phyloP scores from a whole-genome alignment of 257 asterid genomes.

The Solanum arcanum region DNA sequence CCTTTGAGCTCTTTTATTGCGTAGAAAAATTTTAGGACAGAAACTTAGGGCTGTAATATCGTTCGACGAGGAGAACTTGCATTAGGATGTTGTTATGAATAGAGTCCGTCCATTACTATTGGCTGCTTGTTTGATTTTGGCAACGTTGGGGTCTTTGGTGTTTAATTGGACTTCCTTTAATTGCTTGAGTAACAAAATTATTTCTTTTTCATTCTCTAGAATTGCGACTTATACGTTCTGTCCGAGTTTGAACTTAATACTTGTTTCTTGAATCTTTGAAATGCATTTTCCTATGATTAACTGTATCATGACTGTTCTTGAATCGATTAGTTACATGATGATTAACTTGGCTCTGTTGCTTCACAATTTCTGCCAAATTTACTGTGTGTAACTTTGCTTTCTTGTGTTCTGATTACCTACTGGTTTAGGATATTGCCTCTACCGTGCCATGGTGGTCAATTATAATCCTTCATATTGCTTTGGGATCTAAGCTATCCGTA shows the following conservation, averaged over 20 bases:
- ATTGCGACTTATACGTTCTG: neutral
- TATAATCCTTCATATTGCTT: neutral
- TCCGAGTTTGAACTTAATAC: neutral
- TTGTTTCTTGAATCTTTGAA: neutral
- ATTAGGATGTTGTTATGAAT: neutral
- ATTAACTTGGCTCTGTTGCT: neutral
- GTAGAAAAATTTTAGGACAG: neutral
- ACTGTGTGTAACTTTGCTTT: neutral
- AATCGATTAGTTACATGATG: neutral
- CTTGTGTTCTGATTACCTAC: neutral
- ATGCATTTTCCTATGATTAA: neutral
- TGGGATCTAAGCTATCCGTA: neutral
- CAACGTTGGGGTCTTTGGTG: neutral
- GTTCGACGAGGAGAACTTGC: neutral
- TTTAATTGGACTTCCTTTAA: neutral
- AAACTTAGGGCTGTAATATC: neutral
- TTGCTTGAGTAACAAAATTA: neutral
- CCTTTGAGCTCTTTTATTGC: neutral
- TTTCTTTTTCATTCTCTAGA: neutral
- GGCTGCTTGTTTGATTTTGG: neutral
- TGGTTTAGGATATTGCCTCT: neutral
- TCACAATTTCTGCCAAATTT: neutral
- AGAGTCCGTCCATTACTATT: neutral
- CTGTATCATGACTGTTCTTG: neutral
- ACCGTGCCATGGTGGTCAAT: neutral